phyloP scores from a whole-genome alignment of 73 alveolate genomes.

The Tetrahymena thermophila region DNA sequence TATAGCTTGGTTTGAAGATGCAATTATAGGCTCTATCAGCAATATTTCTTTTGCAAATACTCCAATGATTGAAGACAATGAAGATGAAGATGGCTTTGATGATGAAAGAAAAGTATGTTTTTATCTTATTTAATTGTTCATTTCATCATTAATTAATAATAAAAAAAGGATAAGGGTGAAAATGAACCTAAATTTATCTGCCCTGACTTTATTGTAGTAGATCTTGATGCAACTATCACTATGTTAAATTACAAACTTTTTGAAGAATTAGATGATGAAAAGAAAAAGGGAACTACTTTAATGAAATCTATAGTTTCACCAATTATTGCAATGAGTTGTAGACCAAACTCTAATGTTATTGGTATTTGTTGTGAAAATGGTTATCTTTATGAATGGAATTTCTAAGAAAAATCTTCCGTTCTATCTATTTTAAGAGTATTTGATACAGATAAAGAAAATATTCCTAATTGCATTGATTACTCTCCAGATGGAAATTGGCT shows the following conservation, averaged over 20 bases:
- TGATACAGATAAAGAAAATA: conserved; percentile 50
- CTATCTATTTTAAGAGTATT: conserved; percentile 61
- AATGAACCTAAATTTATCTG: conserved; percentile 69
- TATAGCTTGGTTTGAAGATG: conserved; percentile 95
- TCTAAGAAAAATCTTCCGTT: conserved; percentile 50
- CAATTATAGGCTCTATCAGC: conserved; percentile 64
- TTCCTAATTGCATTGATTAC: conserved; percentile 82
- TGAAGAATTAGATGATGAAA: conserved; percentile 83
- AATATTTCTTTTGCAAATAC: conserved; percentile 87
- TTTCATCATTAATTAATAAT: conserved; percentile 42
- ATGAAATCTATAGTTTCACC: conserved; percentile 86
- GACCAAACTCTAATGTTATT: conserved; percentile 84
- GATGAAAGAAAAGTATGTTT: neutral
- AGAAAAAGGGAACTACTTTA: conserved; percentile 77
- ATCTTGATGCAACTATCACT: conserved; percentile 79
- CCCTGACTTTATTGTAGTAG: conserved; percentile 88
- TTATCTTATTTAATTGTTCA: too few species aligned
- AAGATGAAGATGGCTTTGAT: conserved; percentile 4
- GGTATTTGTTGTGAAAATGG: conserved; percentile 84
- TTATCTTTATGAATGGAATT: conserved; percentile 69
- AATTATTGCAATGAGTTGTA: conserved; percentile 88
- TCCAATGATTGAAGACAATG: conserved; percentile 21
- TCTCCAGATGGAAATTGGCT: conserved; percentile 89
- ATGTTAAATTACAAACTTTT: conserved; percentile 63
- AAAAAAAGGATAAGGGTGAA: conserved; percentile 53